Conservation (phyloP, 352 stramenopile genomes). For the Paralagenidium karlingii region DNA sequence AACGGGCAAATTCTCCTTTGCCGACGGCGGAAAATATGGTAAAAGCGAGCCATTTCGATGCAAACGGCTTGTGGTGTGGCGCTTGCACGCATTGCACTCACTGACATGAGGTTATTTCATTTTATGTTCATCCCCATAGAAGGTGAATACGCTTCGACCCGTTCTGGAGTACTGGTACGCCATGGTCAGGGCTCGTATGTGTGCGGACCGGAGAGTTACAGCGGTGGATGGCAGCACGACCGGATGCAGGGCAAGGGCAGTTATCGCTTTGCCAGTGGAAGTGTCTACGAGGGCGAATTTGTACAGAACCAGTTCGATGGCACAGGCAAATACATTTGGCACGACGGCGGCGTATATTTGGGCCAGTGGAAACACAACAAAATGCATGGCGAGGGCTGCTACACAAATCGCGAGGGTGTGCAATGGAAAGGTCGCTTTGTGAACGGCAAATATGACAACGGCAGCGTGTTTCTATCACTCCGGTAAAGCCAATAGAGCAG, state of each 20-base stretch:
- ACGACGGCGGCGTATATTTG: constrained; percentile 46
- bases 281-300: constrained; percentile 68
- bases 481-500: constrained; percentile 19
- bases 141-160: constrained; percentile 6
- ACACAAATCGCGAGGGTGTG: constrained; percentile 66
- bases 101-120: too few species aligned
- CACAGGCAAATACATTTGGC: constrained; percentile 44
- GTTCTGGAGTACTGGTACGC: constrained; percentile 7
- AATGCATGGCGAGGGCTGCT: constrained; percentile 64
- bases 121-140: constrained; percentile 1
- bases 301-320: constrained; percentile 46
- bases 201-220: constrained; percentile 49
- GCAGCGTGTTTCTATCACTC: constrained; percentile 60
- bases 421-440: constrained; percentile 53
- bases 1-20: constrained; percentile 46
- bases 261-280: constrained; percentile 56
- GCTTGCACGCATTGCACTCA: neutral
- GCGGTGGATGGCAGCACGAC: constrained; percentile 45
- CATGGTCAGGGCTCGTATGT: constrained; percentile 33
- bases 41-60: neutral
- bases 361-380: constrained; percentile 43
- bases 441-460: constrained; percentile 80
- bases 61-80: neutral
- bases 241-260: constrained; percentile 51
- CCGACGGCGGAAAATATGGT: constrained; percentile 52